Evolutionary conservation across 345 rosid genomes (phyloP), one percentile per base, ranked within the genome.

Genomic region (Citrus inodora): DNA sequence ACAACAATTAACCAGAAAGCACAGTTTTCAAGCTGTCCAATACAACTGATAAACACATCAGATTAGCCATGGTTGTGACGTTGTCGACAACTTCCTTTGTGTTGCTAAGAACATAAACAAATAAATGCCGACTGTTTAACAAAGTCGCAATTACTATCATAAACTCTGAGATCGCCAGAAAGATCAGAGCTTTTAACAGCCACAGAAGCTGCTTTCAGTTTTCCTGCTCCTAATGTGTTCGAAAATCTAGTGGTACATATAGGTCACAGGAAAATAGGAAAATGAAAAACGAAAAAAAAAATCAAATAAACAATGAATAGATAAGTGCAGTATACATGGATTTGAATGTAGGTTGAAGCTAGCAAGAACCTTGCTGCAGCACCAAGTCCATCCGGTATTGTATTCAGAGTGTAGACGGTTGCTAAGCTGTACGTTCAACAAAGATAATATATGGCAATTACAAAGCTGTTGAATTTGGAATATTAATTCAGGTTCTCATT

Each of bases 381-480:
- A 14, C 67, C 9, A 1, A 63, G 67, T 63, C 38, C 67, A 30
- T 63, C 67, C 30, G 38, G 38, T 63, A 89, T 89, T 64, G 84
- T 81, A 70, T 78, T 87, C 80, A 90, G 79, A 35, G 91, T 64
- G 14, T 87, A 67, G 48, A 85, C 67, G 40, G 89, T 90, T 75
- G 91, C 74, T 27, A 91, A 81, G 76, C 95, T 91, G 90, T 42
- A 10, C 51, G 51, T 72, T 80, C 21, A 24, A 56, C 74, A 7
- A 59, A 32, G 32, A 5, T 51, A 51, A 17, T 13, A 16, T 63
- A 11, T 14, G 37, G 16, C 35, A 65, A 79, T 48, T 11, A 28
- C 21, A 61, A 37, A 42, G 37, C 37, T 28, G 37, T 63, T 28
- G 22, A 63, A 42, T 11, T 42, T 10, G 51, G 51, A 11, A 63